phyloP scores from a whole-genome alignment of 2,329 filamentous ascomycete species.

The Ustulina deusta region DNA sequence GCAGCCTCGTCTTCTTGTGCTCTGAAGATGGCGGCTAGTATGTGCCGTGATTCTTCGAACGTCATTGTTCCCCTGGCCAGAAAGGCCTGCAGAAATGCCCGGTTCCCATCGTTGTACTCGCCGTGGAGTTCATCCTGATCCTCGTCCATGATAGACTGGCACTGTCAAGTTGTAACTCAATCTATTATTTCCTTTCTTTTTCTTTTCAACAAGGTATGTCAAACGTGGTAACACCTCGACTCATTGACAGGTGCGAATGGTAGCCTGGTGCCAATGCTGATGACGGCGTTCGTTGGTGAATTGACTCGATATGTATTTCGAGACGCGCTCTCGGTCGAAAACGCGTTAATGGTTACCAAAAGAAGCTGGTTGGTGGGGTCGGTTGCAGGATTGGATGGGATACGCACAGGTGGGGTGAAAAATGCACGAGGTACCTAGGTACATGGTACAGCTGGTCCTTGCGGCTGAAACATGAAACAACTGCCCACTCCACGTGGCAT shows the following conservation, averaged over 20 bases:
- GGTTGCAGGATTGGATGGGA: too few relatives aligned
- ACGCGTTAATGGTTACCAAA: slow-evolving; percentile 31
- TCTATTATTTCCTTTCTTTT: neutral
- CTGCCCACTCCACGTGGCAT: slow-evolving; percentile 5
- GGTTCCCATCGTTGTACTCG: slow-evolving; percentile 73
- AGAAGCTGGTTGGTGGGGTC: neutral
- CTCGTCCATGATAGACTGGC: slow-evolving; percentile 39
- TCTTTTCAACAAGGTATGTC: neutral
- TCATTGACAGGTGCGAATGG: neutral
- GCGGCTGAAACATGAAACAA: neutral
- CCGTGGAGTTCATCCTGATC: slow-evolving; percentile 51
- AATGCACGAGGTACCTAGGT: neutral
- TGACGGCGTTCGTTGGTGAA: neutral
- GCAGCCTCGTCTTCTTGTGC: slow-evolving; percentile 56
- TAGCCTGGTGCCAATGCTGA: neutral
- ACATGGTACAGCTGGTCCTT: neutral
- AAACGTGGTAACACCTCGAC: too few relatives aligned
- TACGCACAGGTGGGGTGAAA: too few relatives aligned
- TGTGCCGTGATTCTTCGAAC: slow-evolving; percentile 75
- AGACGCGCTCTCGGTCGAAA: slow-evolving; percentile 16
- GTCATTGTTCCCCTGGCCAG: slow-evolving; percentile 83
- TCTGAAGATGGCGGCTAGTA: slow-evolving; percentile 82
- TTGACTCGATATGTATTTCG: neutral
- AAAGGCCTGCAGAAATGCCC: slow-evolving; percentile 91
- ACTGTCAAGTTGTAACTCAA: too few relatives aligned